Evolutionary conservation across 306 rosid species (phyloP), one percentile per base, ranked within the genome.

Genomic region (Malus sylvestris): DNA sequence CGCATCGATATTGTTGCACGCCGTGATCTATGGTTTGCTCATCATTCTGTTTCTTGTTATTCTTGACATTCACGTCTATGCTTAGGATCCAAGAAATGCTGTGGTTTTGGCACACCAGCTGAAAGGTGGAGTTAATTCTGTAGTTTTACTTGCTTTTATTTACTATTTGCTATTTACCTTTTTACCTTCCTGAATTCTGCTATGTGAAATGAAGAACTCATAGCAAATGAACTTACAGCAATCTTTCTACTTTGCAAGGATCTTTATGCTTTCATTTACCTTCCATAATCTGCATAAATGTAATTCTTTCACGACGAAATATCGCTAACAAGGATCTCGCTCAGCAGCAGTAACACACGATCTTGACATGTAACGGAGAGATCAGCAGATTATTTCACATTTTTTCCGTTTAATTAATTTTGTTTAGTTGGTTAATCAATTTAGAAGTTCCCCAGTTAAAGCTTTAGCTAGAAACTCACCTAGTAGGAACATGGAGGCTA

Each of bases 1-100:
- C 33, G 97, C 97, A 22, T 84, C 97, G 68, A 95, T 95, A 63
- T 87, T 95, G 71, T 93, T 95, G 38, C 97, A 92, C 83, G 46
- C 99, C 11, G 91, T 95, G 35, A 78, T 95, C 78, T 92, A 90
- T 75, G 96, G 90, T 82, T 65, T 95, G 76, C 83, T 95, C 42
- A 86, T 95, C 1, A 78, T 88, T 87, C 68, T 95, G 79, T 87
- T 95, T 64, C 87, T 95, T 49, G 74, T 92, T 67, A 79, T 95
- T 82, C 97, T 95, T 30, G 84, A 76, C 68, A 58, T 95, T 59
- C 97, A 89, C 84, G 77, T 95, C 68, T 87, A 90, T 72, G 85
- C 86, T 44, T 90, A 87, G 69, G 33, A 9, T 14, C 11, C 42
- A 29, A 58, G 63, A 58, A 58, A 4, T 10, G 63, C 2, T 58